Base-by-base conservation (phyloP, 352 stramenopile species). In the Pythium rhizo-oryzae region DNA sequence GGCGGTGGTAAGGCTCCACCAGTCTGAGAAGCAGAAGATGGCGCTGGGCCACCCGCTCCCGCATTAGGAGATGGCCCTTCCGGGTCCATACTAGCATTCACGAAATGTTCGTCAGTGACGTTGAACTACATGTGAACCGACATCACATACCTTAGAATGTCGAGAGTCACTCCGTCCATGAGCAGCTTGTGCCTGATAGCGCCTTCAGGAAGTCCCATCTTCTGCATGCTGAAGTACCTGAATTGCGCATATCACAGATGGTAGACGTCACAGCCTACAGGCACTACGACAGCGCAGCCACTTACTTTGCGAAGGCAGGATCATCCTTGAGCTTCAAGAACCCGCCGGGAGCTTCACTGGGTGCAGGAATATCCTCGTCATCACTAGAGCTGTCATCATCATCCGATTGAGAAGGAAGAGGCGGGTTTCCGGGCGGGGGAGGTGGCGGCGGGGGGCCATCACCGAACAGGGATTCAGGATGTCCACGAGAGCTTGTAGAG, bases 171-270 rank as follows among this genome's bases (percentile, higher is more conserved):
- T 25, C 84, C 85, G 60, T 95, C 85, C 80, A 95, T 85, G 71
- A 81, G 78, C 28, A 95, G 56, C 62, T 95, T 95, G 50, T 95
- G 87, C 33, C 87, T 78, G 72, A 95, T 93, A 4, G 90, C 76
- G 0, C 81, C 82, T 46, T 95, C 87, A 0, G 87, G 85, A 73
- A 95, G 85, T 1, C 84, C 85, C 46, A 95, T 74, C 60, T 93
- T 93, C 41, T 81, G 74, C 87, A 95, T 95, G 70, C 77, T 91
- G 60, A 95, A 95, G 70, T 93, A 94, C 65, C 86, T 93, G 58
- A 19, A 62, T 18, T 47, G n/a, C 25, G 59, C 54, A 8, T n/a
- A 33, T 7, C 28, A n/a, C n/a, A n/a, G n/a, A n/a, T n/a, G n/a
- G n/a, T n/a, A 18, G 37, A 47, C 41, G 12, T n/a, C 15, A 47